Base-by-base conservation (phyloP, 495 filamentous ascomycete genomes). In the Antarctomyces pellizariae region DNA sequence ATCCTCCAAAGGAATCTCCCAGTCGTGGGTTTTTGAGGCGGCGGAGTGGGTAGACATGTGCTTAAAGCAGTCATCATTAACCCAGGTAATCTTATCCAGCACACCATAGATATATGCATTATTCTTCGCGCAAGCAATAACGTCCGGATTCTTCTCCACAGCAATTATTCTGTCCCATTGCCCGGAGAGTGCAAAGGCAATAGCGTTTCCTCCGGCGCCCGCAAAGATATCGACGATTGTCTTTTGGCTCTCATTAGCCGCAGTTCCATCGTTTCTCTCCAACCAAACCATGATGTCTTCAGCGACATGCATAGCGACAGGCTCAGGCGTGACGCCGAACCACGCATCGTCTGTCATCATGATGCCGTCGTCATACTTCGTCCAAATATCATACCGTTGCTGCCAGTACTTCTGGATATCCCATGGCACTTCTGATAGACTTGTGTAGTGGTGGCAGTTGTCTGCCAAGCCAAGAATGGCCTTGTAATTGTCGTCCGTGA, bases 241-340 rank as follows among this genome's bases (percentile, higher is more conserved):
- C 44, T 29, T 53, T 34, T 37, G 77, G 53, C 27, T 56, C 42
- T 19, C 35, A 25, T 19, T n/a, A n/a, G n/a, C n/a, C n/a, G n/a
- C n/a, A n/a, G n/a, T n/a, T n/a, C n/a, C n/a, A n/a, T n/a, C n/a
- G n/a, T n/a, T n/a, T n/a, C n/a, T n/a, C n/a, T n/a, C n/a, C 79
- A 32, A 93, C 76, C 48, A 71, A 63, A 29, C 78, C 86, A 29
- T 25, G 16, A 25, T 13, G 31, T 20, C 10, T 18, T 35, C 13
- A 35, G 29, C 34, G 18, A 44, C 56, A 36, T 58, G 89, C 80
- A 54, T 67, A 19, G 86, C 86, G 13, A 95, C 63, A 7, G 69
- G 73, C 47, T 95, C 86, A 7, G 86, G 82, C 1, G 86, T 95
- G 5, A 95, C 76, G 24, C 82, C 89, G 49, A 80, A 97, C 86